Percentiles rank a stretch among this genome's conserved stretches.
Evolutionary conservation across 345 rosid genomes (phyloP).

Genomic region (Euphorbia peplus): DNA sequence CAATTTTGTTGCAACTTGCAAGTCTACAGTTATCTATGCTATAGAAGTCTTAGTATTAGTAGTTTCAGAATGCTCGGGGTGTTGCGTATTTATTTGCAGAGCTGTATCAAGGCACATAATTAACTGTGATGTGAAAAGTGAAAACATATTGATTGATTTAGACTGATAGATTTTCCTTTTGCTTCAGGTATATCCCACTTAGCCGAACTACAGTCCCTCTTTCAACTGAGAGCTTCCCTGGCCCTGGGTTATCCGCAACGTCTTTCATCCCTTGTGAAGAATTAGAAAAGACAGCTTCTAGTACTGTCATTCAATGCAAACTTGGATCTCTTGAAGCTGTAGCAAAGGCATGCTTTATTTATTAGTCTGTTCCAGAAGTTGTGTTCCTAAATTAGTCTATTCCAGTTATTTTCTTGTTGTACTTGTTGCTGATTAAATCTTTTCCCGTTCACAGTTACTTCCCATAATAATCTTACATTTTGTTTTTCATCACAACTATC

Average conservation of each 20-base stretch:
- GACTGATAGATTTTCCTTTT: slow-evolving; percentile 29
- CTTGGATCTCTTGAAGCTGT: slow-evolving; percentile 67
- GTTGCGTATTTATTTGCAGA: slow-evolving; percentile 71
- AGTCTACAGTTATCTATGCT: neutral
- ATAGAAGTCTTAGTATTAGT: neutral
- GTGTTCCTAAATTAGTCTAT: neutral
- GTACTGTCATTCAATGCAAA: slow-evolving; percentile 59
- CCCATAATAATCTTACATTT: neutral
- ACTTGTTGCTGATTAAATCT: neutral
- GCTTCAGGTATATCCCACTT: slow-evolving; percentile 78
- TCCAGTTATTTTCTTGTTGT: neutral
- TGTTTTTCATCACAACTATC: neutral
- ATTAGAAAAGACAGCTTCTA: slow-evolving; percentile 54
- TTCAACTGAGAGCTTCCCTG: slow-evolving; percentile 31
- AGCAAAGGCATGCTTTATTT: slow-evolving; percentile 56
- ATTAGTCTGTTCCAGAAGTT: neutral
- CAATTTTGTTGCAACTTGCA: neutral
- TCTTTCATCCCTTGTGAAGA: slow-evolving; percentile 49
- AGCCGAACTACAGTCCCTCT: slow-evolving; percentile 41
- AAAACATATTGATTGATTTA: slow-evolving; percentile 81
- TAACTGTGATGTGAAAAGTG: slow-evolving; percentile 96
- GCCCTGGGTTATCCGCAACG: slow-evolving; percentile 52
- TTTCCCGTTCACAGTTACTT: neutral
- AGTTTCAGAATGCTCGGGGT: slow-evolving; percentile 44
- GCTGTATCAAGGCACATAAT: slow-evolving; percentile 84